Percentiles rank a stretch among this genome's conserved stretches.
Evolutionary conservation across 345 rosid genomes (phyloP).

Genomic region (Cardamine occulta): DNA sequence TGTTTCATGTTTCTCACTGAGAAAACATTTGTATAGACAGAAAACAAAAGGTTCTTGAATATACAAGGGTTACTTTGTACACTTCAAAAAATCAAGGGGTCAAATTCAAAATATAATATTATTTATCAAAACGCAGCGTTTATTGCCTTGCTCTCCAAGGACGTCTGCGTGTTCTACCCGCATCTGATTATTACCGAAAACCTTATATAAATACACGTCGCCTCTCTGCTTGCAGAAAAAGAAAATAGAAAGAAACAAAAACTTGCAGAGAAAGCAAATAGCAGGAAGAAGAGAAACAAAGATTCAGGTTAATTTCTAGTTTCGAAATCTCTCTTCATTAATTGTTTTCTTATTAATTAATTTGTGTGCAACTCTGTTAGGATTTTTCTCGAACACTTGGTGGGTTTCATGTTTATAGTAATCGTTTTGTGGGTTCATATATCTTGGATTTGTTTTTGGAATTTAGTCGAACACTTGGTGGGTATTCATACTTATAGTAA

Average conservation of each 20-base stretch:
- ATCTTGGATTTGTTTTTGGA: too few relatives aligned
- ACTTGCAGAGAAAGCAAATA: background rate
- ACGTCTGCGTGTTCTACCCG: background rate
- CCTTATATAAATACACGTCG: background rate
- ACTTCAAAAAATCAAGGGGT: background rate
- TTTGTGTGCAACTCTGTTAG: background rate
- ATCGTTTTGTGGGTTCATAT: background rate
- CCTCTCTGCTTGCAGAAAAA: background rate
- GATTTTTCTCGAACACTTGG: conserved; percentile 20
- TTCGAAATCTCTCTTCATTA: conserved; percentile 13
- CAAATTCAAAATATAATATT: background rate
- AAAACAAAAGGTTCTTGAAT: conserved; percentile 3
- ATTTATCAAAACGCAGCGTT: conserved; percentile 9
- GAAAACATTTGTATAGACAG: conserved; percentile 9
- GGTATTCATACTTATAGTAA: background rate
- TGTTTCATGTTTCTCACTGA: background rate
- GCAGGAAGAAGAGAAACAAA: conserved; percentile 9
- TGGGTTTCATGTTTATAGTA: background rate
- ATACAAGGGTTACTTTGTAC: background rate
- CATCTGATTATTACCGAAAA: background rate
- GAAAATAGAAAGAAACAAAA: too few relatives aligned
- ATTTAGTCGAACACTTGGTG: conserved; percentile 21
- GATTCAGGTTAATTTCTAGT: conserved; percentile 4
- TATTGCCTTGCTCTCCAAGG: conserved; percentile 31
- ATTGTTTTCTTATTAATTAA: background rate